These are phyloP conservation scores for Ephemerocybe angulata DNA, from an alignment of 768 basidiomycete genomes.

Conservation along the genomic window DNA sequence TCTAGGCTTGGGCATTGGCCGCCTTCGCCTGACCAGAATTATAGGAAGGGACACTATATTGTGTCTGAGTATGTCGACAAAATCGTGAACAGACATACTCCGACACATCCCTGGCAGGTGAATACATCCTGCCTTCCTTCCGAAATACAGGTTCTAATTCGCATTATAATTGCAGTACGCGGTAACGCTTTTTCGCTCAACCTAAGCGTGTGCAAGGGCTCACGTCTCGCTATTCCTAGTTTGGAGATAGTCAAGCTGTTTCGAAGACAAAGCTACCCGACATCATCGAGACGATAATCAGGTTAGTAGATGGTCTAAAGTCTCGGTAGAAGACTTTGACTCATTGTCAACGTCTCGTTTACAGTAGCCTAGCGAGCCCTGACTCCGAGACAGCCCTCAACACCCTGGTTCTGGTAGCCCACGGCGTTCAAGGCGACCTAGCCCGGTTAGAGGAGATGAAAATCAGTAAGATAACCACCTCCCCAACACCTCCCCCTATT, in stretches of 20 bases:
- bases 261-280: constrained; percentile 66
- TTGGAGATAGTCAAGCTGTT: constrained; percentile 71
- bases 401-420: constrained; percentile 67
- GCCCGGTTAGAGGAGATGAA: constrained; percentile 72
- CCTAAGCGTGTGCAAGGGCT: neutral
- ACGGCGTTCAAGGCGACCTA: constrained; percentile 52
- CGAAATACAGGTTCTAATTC: constrained; percentile 1
- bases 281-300: constrained; percentile 70
- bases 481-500: too few species aligned
- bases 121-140: constrained; percentile 19
- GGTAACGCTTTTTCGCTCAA: constrained; percentile 37
- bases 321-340: neutral
- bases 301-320: constrained; percentile 35
- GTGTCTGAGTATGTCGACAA: constrained; percentile 68
- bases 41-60: constrained; percentile 74
- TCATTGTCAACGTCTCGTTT: constrained; percentile 13
- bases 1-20: constrained; percentile 77
- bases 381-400: constrained; percentile 73
- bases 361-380: constrained; percentile 69
- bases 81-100: constrained; percentile 55
- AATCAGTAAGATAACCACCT: constrained; percentile 80
- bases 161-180: constrained; percentile 48
- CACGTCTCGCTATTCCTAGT: constrained; percentile 39
- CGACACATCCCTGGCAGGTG: constrained; percentile 73
- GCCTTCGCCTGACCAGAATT: constrained; percentile 70